phyloP scores from a whole-genome alignment of 257 asterid genomes.

The Parsonsia alboflavescens region DNA sequence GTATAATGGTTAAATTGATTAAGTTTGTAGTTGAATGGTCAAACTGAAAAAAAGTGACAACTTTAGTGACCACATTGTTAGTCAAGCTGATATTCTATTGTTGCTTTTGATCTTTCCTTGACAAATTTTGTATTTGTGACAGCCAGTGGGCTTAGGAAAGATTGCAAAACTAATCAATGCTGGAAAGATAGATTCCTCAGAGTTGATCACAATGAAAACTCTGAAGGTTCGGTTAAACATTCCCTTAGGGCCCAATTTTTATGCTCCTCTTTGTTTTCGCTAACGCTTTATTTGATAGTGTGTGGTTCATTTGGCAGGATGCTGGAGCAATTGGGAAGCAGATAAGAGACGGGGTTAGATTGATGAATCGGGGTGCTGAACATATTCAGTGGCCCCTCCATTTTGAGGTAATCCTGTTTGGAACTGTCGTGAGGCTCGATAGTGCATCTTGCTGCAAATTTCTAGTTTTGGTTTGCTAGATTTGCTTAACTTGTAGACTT shows the following conservation, averaged over 20 bases:
- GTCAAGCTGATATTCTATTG: no score
- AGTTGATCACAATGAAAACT: conserved; percentile 88
- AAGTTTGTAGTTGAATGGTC: no score
- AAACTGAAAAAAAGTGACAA: no score
- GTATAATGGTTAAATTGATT: no score
- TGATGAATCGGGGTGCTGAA: conserved; percentile 91
- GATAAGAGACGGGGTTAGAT: conserved; percentile 79
- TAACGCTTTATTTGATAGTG: conserved; percentile 16
- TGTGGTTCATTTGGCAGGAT: conserved; percentile 39
- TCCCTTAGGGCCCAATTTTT: not conserved
- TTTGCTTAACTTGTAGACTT: not conserved
- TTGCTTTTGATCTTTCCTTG: not conserved
- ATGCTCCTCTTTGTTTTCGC: not conserved
- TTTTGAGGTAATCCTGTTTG: conserved; percentile 55
- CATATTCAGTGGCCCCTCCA: conserved; percentile 86
- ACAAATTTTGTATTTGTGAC: conserved; percentile 21
- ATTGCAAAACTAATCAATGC: conserved; percentile 87
- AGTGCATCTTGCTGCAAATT: not conserved
- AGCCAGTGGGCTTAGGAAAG: conserved; percentile 96
- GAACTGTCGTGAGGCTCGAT: no score
- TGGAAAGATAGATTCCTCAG: conserved; percentile 95
- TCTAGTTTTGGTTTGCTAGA: not conserved
- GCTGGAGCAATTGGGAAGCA: conserved; percentile 88
- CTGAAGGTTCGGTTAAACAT: conserved; percentile 55
- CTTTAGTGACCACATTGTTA: no score